Conservation (phyloP, 371 early-diverging fungal species). For the Apophysomyces sp. region DNA sequence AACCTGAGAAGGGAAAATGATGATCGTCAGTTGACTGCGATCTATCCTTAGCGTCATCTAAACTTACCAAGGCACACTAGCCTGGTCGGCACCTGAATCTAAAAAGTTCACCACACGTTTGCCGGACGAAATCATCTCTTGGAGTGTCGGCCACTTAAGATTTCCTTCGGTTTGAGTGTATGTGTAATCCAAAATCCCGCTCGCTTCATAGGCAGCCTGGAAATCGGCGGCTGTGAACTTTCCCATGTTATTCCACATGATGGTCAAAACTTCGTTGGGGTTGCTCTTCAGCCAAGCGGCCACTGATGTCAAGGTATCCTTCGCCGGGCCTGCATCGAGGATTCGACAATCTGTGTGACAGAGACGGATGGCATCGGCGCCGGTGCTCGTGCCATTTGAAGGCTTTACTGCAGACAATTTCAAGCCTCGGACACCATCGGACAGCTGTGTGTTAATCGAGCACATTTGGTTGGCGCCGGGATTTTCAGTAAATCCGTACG, state of each 20-base stretch:
- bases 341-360: slow-evolving; percentile 68
- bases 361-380: slow-evolving; percentile 50
- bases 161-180: slow-evolving; percentile 42
- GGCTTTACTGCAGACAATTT: slow-evolving; percentile 63
- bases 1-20: slow-evolving; percentile 37
- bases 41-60: slow-evolving; percentile 4
- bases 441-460: slow-evolving; percentile 59
- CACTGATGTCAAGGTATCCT: slow-evolving; percentile 46
- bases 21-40: not conserved
- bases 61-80: slow-evolving; percentile 60
- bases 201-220: slow-evolving; percentile 49
- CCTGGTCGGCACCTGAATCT: slow-evolving; percentile 55
- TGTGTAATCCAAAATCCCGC: slow-evolving; percentile 58
- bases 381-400: slow-evolving; percentile 20
- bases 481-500: slow-evolving; percentile 57
- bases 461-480: slow-evolving; percentile 71
- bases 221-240: slow-evolving; percentile 51
- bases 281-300: slow-evolving; percentile 60
- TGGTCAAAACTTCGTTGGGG: slow-evolving; percentile 68
- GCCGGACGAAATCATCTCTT: slow-evolving; percentile 59
- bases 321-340: slow-evolving; percentile 59
- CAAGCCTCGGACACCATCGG: slow-evolving; percentile 71
- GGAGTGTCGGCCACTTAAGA: slow-evolving; percentile 68
- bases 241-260: slow-evolving; percentile 61
- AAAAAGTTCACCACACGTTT: slow-evolving; percentile 69